phyloP scores from a whole-genome alignment of 345 rosid genomes.

The Syzygium oleosum region DNA sequence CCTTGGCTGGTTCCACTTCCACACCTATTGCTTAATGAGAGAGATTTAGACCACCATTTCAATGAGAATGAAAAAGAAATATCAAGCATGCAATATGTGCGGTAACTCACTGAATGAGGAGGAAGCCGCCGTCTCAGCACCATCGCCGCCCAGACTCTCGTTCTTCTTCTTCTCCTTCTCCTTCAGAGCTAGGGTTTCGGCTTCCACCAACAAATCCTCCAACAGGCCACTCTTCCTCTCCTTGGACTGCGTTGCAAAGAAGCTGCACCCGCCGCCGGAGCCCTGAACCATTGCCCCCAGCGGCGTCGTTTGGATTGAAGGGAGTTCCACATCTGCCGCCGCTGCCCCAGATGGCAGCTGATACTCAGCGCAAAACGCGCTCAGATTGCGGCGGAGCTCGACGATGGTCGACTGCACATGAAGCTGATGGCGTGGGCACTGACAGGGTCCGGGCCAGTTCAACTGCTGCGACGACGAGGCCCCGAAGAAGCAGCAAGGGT shows the following conservation, averaged over 20 bases:
- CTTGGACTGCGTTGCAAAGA: neutral
- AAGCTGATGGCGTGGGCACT: neutral
- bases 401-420: neutral
- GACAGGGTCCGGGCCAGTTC: neutral
- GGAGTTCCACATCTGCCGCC: neutral
- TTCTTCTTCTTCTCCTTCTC: neutral
- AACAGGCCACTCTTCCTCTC: conserved; percentile 38
- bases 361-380: neutral
- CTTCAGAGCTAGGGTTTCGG: conserved; percentile 15
- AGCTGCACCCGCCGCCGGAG: neutral
- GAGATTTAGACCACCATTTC: neutral
- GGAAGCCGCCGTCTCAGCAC: neutral
- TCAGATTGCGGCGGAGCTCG: neutral
- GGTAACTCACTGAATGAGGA: neutral
- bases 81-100: neutral
- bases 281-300: neutral
- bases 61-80: neutral
- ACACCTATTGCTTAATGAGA: neutral
- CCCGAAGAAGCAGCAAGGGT: neutral
- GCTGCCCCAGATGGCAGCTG: neutral
- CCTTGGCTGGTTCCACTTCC: neutral
- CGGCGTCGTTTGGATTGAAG: neutral
- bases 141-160: neutral
- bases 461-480: neutral
- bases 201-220: conserved; percentile 51